Evolutionary conservation across 2,329 filamentous ascomycete species (phyloP).

Genomic region (Pseudodiploospora longispora): DNA sequence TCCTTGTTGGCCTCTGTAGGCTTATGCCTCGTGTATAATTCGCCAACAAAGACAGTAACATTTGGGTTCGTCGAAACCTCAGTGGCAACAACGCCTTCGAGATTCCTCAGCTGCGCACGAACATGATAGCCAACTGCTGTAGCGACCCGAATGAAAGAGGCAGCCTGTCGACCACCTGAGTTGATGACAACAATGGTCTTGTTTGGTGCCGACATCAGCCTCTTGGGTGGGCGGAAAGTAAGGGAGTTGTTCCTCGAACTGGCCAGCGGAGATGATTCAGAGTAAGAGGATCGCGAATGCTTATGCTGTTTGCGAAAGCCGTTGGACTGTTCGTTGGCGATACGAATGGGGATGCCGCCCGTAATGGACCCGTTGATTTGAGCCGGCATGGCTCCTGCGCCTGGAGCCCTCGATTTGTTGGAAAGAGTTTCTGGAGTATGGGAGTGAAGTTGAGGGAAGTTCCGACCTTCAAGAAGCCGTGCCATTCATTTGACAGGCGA

Average conservation of each 20-base stretch:
- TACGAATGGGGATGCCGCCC: slow-evolving; percentile 29
- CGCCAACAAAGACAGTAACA: slow-evolving; percentile 56
- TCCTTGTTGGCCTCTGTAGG: slow-evolving; percentile 44
- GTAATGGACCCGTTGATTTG: slow-evolving; percentile 31
- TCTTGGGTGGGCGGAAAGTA: slow-evolving; percentile 52
- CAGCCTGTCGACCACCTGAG: slow-evolving; percentile 89
- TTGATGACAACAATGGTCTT: slow-evolving; percentile 94
- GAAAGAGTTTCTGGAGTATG: slow-evolving; percentile 6
- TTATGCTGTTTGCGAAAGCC: slow-evolving; percentile 42
- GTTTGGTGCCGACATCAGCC: slow-evolving; percentile 49
- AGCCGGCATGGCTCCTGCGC: slow-evolving; percentile 26
- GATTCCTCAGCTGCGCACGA: slow-evolving; percentile 80
- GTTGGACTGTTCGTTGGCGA: slow-evolving; percentile 27
- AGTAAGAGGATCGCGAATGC: slow-evolving; percentile 54
- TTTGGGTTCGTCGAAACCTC: slow-evolving; percentile 79
- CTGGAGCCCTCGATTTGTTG: slow-evolving; percentile 12
- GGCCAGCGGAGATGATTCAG: slow-evolving; percentile 48
- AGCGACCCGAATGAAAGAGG: slow-evolving; percentile 88
- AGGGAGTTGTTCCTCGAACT: slow-evolving; percentile 50
- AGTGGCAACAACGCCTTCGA: slow-evolving; percentile 78
- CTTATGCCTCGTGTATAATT: slow-evolving; percentile 50
- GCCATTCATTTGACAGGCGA: slow-evolving; percentile 16
- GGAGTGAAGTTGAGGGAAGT: slow-evolving; percentile 4
- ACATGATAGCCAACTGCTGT: slow-evolving; percentile 91
- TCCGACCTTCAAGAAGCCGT: slow-evolving; percentile 1